A percentile compares a stretch with the other conserved stretches of the same genome.
These are phyloP conservation scores for Botryobasidium botryosum DNA, from an alignment of 768 basidiomycete species.

Conservation along the genomic window DNA sequence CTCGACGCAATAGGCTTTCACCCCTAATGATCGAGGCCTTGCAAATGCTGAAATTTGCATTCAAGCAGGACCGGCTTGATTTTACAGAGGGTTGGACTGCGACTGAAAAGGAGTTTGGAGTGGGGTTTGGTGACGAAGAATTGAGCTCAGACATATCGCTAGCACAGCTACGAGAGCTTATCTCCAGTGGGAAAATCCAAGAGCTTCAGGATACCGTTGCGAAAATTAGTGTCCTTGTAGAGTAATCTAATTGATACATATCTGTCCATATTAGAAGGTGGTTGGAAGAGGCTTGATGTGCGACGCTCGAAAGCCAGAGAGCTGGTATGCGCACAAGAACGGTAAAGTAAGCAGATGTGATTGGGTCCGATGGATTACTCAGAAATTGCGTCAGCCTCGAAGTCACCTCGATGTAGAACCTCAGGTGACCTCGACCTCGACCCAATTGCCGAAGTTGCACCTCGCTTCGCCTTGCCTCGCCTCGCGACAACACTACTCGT, in stretches of 20 bases:
- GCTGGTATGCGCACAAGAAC: neutral
- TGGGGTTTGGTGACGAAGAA: neutral
- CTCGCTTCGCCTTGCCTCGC: neutral
- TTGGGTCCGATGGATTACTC: too few relatives aligned
- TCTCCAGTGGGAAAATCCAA: neutral
- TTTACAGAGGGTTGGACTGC: neutral
- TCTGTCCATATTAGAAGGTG: neutral
- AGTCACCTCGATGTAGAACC: neutral
- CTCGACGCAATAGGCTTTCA: neutral
- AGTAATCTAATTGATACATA: neutral
- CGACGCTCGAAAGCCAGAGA: neutral
- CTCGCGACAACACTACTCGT: neutral
- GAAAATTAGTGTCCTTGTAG: neutral
- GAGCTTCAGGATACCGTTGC: neutral
- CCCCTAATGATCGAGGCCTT: neutral
- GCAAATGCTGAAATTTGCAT: neutral
- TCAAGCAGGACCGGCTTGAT: neutral
- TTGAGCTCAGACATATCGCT: neutral
- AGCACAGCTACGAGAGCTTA: neutral
- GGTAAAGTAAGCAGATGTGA: too few relatives aligned
- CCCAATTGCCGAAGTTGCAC: neutral
- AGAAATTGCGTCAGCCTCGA: too few relatives aligned
- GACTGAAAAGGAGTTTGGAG: neutral
- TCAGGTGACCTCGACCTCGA: neutral
- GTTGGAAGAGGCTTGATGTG: neutral